These are phyloP conservation scores for Barnettozyma sp. DNA, from an alignment of 805 yeast species.

Conservation along the genomic window DNA sequence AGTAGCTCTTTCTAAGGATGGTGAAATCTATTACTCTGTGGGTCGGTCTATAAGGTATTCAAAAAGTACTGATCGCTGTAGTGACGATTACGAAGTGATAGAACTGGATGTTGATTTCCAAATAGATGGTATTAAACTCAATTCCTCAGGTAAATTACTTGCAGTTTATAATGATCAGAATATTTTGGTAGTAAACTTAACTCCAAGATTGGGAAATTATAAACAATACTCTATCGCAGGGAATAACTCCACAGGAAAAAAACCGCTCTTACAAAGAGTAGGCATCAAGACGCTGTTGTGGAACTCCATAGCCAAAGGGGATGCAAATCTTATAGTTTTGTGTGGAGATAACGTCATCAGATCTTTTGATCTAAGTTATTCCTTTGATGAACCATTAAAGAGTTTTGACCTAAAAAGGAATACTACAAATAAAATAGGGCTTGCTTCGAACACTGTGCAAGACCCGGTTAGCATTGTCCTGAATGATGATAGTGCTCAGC, in stretches of 20 bases:
- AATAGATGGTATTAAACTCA: conserved; percentile 31
- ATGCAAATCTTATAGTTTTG: conserved; percentile 38
- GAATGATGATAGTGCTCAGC: conserved; percentile 13
- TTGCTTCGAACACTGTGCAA: conserved; percentile 16
- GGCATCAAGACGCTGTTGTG: conserved; percentile 35
- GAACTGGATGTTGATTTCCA: conserved; percentile 23
- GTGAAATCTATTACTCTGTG: conserved; percentile 19
- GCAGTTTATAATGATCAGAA: conserved; percentile 33
- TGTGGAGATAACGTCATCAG: conserved; percentile 28
- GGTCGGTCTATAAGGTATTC: conserved; percentile 17
- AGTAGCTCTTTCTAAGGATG: conserved; percentile 13
- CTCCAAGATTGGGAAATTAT: neutral
- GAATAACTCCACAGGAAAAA: too few relatives aligned
- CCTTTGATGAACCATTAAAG: conserved; percentile 23
- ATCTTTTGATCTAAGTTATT: conserved; percentile 31
- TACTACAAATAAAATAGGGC: conserved; percentile 13
- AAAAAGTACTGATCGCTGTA: too few relatives aligned
- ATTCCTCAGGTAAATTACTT: conserved; percentile 35
- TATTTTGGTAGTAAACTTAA: conserved; percentile 26
- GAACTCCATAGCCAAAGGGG: conserved; percentile 38
- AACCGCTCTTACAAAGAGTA: conserved; percentile 23
- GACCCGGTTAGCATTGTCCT: conserved; percentile 23
- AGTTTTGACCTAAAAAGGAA: conserved; percentile 16
- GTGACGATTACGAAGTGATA: conserved; percentile 10
- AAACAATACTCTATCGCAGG: conserved; percentile 27